Evolutionary conservation across 1,284 basidiomycete genomes (phyloP).

Genomic region (Ceratobasidium sp.): DNA sequence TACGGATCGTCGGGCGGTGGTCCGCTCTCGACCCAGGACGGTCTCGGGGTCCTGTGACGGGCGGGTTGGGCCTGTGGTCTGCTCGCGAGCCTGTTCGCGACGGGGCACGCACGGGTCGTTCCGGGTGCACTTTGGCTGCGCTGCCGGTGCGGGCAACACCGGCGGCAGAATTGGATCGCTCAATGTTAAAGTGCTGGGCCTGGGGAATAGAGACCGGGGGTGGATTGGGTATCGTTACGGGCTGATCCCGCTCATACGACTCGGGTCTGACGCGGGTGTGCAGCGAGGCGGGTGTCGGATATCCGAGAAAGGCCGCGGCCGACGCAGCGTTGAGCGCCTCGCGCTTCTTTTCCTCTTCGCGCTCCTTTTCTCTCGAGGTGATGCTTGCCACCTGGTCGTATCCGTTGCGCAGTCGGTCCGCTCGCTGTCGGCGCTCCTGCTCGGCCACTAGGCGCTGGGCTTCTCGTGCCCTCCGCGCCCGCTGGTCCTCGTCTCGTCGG

Average conservation of each 20-base stretch:
- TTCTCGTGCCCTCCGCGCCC: background rate
- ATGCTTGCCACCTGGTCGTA: constrained; percentile 35
- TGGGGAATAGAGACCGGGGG: constrained; percentile 18
- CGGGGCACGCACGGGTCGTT: constrained; percentile 1
- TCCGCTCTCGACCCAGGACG: constrained; percentile 21
- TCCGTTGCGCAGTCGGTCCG: constrained; percentile 5
- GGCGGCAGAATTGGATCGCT: constrained; percentile 10
- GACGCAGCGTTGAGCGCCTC: constrained; percentile 3
- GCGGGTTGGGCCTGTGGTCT: background rate
- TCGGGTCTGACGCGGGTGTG: constrained; percentile 29
- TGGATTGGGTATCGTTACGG: background rate
- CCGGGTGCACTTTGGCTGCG: constrained; percentile 6
- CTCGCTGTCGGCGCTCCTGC: constrained; percentile 30
- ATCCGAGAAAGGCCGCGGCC: constrained; percentile 1
- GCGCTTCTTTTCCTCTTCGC: constrained; percentile 14
- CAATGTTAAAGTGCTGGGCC: constrained; percentile 18
- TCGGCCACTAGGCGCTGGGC: constrained; percentile 15
- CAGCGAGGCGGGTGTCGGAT: constrained; percentile 17
- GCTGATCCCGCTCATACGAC: constrained; percentile 3
- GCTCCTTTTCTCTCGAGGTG: constrained; percentile 26
- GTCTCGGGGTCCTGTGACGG: background rate
- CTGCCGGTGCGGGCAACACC: constrained; percentile 5
- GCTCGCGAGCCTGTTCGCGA: constrained; percentile 38
- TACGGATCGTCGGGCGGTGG: constrained; percentile 6
- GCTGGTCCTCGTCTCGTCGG: background rate